Conservation (phyloP, 768 basidiomycete genomes). For the Cystofilobasidium bisporidii region DNA sequence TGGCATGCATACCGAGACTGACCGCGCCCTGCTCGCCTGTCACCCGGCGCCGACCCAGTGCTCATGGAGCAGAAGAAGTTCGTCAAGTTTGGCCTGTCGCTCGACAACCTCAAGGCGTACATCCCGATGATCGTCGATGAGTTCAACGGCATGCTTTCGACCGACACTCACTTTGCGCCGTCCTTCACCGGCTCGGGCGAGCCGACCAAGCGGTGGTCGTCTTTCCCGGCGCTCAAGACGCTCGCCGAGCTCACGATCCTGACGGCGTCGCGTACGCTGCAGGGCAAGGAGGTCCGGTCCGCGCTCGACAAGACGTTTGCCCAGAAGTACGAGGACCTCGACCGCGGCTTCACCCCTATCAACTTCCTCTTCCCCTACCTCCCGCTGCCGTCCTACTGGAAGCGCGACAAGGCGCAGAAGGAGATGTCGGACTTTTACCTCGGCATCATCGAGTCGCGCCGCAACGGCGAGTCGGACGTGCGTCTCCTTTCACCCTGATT, state of each 20-base stretch:
- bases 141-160: slow-evolving; percentile 58
- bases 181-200: slow-evolving; percentile 42
- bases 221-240: slow-evolving; percentile 61
- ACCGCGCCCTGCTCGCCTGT: too few species aligned
- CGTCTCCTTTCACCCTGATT: slow-evolving; percentile 28
- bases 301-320: slow-evolving; percentile 75
- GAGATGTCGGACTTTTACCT: slow-evolving; percentile 92
- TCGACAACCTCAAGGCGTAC: slow-evolving; percentile 81
- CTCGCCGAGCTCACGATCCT: slow-evolving; percentile 86
- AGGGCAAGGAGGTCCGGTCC: slow-evolving; percentile 79
- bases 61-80: slow-evolving; percentile 96
- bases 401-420: slow-evolving; percentile 76
- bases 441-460: slow-evolving; percentile 62
- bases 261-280: slow-evolving; percentile 85
- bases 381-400: slow-evolving; percentile 80
- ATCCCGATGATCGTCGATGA: slow-evolving; percentile 58
- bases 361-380: slow-evolving; percentile 93
- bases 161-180: slow-evolving; percentile 53
- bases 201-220: slow-evolving; percentile 55
- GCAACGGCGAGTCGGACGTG: slow-evolving; percentile 48
- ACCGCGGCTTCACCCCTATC: slow-evolving; percentile 89
- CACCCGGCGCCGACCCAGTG: slow-evolving; percentile 33
- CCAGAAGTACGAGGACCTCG: slow-evolving; percentile 71
- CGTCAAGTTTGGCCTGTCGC: slow-evolving; percentile 84
- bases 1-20: not conserved